Conservation (phyloP, 1,284 basidiomycete genomes). For the Thecaphora frezii region DNA sequence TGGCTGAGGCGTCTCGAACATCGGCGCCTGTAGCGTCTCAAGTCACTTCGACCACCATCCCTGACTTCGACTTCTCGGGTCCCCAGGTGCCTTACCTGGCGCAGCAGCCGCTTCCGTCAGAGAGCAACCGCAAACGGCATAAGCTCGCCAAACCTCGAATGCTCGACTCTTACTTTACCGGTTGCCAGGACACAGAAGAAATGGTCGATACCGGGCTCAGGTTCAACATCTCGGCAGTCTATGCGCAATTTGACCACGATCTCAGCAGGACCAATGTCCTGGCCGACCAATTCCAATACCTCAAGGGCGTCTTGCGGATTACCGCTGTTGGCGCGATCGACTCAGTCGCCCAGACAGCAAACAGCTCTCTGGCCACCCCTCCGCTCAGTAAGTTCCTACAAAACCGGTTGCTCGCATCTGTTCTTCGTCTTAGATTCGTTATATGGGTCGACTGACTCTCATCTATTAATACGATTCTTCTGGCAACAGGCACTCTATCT, state of each 20-base stretch:
- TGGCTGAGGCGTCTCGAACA: constrained; percentile 3
- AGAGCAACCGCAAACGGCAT: constrained; percentile 11
- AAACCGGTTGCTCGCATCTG: neutral
- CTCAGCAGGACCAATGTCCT: constrained; percentile 12
- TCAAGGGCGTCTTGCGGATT: constrained; percentile 38
- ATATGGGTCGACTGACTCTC: constrained; percentile 8
- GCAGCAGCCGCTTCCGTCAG: constrained; percentile 25
- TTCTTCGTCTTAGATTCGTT: neutral
- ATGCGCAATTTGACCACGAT: constrained; percentile 43
- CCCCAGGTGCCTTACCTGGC: constrained; percentile 32
- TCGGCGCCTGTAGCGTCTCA: constrained; percentile 8
- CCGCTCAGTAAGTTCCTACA: constrained; percentile 7
- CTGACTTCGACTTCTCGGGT: constrained; percentile 26
- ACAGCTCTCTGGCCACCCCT: constrained; percentile 14
- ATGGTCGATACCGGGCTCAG: constrained; percentile 30
- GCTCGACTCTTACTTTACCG: constrained; percentile 42
- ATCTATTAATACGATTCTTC: neutral
- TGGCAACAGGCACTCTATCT: constrained; percentile 24
- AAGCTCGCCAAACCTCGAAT: constrained; percentile 16
- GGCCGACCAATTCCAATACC: constrained; percentile 10
- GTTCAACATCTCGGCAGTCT: constrained; percentile 55
- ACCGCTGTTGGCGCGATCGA: constrained; percentile 41
- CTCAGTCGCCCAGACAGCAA: constrained; percentile 22
- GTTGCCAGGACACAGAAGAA: constrained; percentile 28
- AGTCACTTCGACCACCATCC: constrained; percentile 33